These are phyloP conservation scores for Agaricus subrufescens DNA, from an alignment of 768 basidiomycete species.

Conservation along the genomic window DNA sequence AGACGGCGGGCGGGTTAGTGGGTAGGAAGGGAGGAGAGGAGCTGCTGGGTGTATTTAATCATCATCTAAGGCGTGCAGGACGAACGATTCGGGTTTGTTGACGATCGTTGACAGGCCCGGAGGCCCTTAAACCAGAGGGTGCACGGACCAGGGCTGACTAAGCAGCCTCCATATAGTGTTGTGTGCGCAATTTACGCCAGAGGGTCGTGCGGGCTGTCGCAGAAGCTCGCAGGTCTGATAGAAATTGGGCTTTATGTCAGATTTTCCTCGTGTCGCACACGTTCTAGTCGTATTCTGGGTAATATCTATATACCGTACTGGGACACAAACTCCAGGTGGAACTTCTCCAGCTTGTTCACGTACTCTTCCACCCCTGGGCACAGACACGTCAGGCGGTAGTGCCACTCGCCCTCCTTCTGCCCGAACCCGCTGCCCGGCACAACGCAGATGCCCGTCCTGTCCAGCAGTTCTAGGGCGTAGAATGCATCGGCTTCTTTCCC, in stretches of 20 bases:
- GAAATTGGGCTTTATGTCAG: slow-evolving; percentile 3
- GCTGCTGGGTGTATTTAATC: slow-evolving; percentile 35
- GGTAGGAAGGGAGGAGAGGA: slow-evolving; percentile 23
- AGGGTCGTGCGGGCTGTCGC: slow-evolving; percentile 16
- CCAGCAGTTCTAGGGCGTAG: slow-evolving; percentile 81
- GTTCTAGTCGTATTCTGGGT: neutral
- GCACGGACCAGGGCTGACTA: slow-evolving; percentile 34
- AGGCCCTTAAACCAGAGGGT: slow-evolving; percentile 24
- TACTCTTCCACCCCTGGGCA: slow-evolving; percentile 95
- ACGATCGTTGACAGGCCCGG: slow-evolving; percentile 48
- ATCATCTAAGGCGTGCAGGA: slow-evolving; percentile 32
- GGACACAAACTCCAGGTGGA: slow-evolving; percentile 30
- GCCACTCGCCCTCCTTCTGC: slow-evolving; percentile 85
- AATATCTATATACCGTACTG: slow-evolving; percentile 17
- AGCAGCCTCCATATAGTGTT: slow-evolving; percentile 10
- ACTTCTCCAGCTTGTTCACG: slow-evolving; percentile 70
- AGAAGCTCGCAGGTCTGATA: slow-evolving; percentile 6
- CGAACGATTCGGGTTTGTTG: slow-evolving; percentile 36
- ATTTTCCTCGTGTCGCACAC: slow-evolving; percentile 8
- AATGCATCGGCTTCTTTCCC: slow-evolving; percentile 87
- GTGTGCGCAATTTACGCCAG: slow-evolving; percentile 34
- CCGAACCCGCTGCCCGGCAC: slow-evolving; percentile 95
- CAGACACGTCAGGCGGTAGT: slow-evolving; percentile 90
- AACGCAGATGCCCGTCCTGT: slow-evolving; percentile 89
- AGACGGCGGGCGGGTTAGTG: slow-evolving; percentile 49